Evolutionary conservation across 306 rosid species (phyloP).

Genomic region (Vicia sativa): DNA sequence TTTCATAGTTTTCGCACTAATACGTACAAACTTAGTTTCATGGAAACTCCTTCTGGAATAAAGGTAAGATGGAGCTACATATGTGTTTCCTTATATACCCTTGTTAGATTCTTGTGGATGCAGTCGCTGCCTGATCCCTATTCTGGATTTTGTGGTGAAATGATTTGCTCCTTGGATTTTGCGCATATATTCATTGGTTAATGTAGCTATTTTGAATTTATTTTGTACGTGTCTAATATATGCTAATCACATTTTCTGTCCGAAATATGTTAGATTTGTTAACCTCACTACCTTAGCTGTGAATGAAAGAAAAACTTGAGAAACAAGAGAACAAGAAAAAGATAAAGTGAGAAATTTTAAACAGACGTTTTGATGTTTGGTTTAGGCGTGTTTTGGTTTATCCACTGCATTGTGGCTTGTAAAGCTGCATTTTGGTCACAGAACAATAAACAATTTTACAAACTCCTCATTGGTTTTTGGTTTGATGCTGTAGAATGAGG

Average conservation of each 20-base stretch:
- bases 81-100: conserved; percentile 26
- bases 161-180: conserved; percentile 5
- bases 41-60: conserved; percentile 92
- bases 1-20: conserved; percentile 93
- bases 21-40: conserved; percentile 91
- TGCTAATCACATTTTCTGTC: conserved; percentile 11
- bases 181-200: conserved; percentile 14
- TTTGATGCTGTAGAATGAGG: conserved; percentile 17
- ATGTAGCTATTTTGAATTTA: background rate
- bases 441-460: conserved; percentile 21
- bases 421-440: conserved; percentile 7
- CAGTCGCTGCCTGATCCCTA: background rate
- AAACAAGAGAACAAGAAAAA: background rate
- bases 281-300: background rate
- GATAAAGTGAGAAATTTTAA: background rate
- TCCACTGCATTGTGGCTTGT: conserved; percentile 7
- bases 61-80: conserved; percentile 54
- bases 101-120: conserved; percentile 18
- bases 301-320: conserved; percentile 23
- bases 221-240: background rate
- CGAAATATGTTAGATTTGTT: conserved; percentile 18
- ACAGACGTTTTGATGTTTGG: conserved; percentile 9
- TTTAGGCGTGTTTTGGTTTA: conserved; percentile 14
- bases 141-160: too few species aligned
- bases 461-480: background rate